A percentile compares a stretch with the other conserved stretches of the same genome.
These are phyloP conservation scores for Medicago lupulina DNA, from an alignment of 306 rosid species.

Conservation along the genomic window DNA sequence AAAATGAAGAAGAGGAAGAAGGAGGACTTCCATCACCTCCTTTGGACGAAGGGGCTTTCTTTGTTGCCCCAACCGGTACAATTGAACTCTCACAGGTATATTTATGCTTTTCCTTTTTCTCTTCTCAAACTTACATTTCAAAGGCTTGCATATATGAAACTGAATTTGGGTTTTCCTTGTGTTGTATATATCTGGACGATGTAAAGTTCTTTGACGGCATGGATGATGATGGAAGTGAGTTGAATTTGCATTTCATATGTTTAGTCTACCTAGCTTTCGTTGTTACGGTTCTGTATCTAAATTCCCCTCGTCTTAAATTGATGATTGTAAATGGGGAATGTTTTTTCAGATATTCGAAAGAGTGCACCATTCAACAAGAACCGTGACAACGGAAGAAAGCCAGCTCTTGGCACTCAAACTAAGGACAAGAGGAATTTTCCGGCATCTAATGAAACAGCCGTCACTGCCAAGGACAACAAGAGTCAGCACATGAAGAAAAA, in stretches of 20 bases:
- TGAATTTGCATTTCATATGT: constrained; percentile 48
- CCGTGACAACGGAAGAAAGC: constrained; percentile 64
- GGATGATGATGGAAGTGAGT: constrained; percentile 98
- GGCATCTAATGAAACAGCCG: constrained; percentile 41
- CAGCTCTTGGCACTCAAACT: constrained; percentile 48
- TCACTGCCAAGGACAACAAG: constrained; percentile 55
- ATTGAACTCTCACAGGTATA: constrained; percentile 87
- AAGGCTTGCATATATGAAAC: constrained; percentile 42
- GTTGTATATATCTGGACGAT: constrained; percentile 42
- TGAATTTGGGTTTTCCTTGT: constrained; percentile 50
- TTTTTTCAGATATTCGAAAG: constrained; percentile 87
- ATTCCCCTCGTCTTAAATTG: constrained; percentile 48
- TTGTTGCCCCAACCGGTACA: constrained; percentile 62
- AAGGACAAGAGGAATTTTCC: constrained; percentile 52
- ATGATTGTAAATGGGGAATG: constrained; percentile 47
- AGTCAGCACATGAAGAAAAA: constrained; percentile 54
- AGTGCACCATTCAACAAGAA: constrained; percentile 56
- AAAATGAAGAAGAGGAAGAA: constrained; percentile 51
- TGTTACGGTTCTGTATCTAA: constrained; percentile 48
- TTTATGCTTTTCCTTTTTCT: constrained; percentile 31
- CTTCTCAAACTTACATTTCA: constrained; percentile 1
- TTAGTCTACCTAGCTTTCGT: constrained; percentile 46
- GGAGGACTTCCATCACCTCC: constrained; percentile 98
- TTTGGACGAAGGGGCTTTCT: constrained; percentile 78
- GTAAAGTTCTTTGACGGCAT: constrained; percentile 95